Base-by-base conservation (phyloP, 129 eudicot genomes). In the Saussurea involucrata region DNA sequence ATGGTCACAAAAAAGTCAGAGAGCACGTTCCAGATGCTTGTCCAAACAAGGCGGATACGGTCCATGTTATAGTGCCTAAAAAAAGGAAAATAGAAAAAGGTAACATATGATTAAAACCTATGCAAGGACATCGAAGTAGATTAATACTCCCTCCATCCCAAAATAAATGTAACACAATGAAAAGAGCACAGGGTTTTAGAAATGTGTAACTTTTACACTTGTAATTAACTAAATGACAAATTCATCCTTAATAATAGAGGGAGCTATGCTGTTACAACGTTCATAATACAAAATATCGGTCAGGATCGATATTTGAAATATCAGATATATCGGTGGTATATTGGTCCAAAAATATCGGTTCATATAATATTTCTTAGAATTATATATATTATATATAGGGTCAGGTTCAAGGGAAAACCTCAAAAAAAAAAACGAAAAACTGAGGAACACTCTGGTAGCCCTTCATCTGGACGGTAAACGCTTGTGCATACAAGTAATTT, bases 31-130 rank as follows among this genome's bases (percentile, higher is more conserved):
- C 99, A 95, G 77, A 95, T 95, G 87, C 92, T 85, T 73, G 97
- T 89, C 99, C 99, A 95, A 34, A 95, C 99, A 74, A 95, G 97
- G 85, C 99, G 90, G 75, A 95, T 95, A 8, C 99, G 96, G 75
- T 92, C 88, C 97, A 95, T 95, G 83, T 95, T 95, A 65, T 92
- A 95, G 85, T 95, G 99, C 83, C 99, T 95, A 95, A 81, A 71
- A 22, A 57, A 8, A 60, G 42, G 68, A 66, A 18, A 64, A 70
- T 3, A 32, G 28, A 63, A 69, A 53, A 72, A 12, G 34, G 66
- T 63, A 79, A 37, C 24, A 20, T 28, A 40, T 55, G 37, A 29
- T 68, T 58, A 78, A 60, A 71, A 6, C 44, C 60, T 4, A 21
- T 42, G 68, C 69, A 29, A 40, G 10, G 27, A 75, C 22, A 53